Evolutionary conservation across 2,329 filamentous ascomycete species (phyloP), one percentile per base, ranked within the genome.

Genomic region (Neonectria faginata): DNA sequence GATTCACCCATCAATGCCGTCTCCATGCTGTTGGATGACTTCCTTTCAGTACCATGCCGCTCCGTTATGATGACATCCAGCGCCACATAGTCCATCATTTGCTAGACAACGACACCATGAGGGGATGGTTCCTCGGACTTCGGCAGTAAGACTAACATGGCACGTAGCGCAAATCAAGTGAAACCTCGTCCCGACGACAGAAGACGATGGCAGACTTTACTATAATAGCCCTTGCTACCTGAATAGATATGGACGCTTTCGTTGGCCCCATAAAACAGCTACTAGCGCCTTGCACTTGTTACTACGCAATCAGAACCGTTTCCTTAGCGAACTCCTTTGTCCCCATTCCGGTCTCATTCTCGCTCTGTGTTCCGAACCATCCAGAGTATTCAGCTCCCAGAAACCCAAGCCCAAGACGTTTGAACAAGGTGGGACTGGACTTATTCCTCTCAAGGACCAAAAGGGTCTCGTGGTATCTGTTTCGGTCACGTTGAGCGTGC

Each of bases 41-140:
- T 11, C 57, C 57, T 16, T 36, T 52, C 10, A 22, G 36, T 2
- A 59, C 10, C 8, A 47, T 60, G 8, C 57, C 47, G 10, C 36
- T 60, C 5, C 22, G 47, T 16, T 60, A 60, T 18, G 57, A 60
- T 33, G 22, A 41, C 16, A 53, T 60, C 39, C 25, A 47, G 2
- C 22, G 22, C 56, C 57, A 16, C 57, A 54, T 31, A 57, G 42
- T 3, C 8, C 60, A n/a, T 42, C 56, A 8, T 64, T 64, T 51
- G 50, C 60, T n/a, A 57, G 56, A n/a, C n/a, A 36, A 3, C 36
- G 61, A 7, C 60, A 55, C 10, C 50, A 60, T 39, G 61, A 64
- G 47, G 48, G 41, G 12, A 18, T 42, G 5, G 42, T 64, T 8
- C 29, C 60, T 12, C 39, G 41, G 22, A 42, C 51, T 36, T 36